These are phyloP conservation scores for Verticillium longisporum DNA, from an alignment of 2,329 filamentous ascomycete species.

Conservation along the genomic window DNA sequence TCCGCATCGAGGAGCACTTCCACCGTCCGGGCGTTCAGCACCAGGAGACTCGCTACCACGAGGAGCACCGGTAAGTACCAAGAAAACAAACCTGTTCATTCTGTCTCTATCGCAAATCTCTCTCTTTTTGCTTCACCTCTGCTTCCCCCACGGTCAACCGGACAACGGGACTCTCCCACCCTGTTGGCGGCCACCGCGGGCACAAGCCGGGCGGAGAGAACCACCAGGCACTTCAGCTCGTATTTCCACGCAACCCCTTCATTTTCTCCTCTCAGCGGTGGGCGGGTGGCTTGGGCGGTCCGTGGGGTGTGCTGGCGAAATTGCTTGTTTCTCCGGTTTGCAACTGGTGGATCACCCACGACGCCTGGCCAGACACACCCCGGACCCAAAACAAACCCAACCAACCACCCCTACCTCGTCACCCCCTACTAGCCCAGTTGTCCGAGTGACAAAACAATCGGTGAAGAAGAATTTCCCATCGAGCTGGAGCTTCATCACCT, in stretches of 20 bases:
- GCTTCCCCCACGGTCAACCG: background rate
- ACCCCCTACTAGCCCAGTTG: slow-evolving; percentile 7
- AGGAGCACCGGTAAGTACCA: slow-evolving; percentile 47
- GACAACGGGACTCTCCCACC: background rate
- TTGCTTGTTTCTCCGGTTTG: background rate
- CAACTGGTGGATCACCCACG: background rate
- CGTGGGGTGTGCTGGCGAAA: background rate
- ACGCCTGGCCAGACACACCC: background rate
- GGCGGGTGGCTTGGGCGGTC: background rate
- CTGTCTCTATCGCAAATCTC: background rate
- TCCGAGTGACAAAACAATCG: slow-evolving; percentile 8
- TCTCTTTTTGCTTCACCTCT: slow-evolving; percentile 2
- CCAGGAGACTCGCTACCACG: slow-evolving; percentile 42
- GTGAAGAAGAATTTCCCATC: slow-evolving; percentile 2
- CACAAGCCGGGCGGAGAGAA: background rate
- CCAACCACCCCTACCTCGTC: background rate
- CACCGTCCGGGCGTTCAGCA: slow-evolving; percentile 60
- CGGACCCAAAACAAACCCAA: background rate
- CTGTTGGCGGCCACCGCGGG: background rate
- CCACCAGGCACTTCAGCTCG: background rate
- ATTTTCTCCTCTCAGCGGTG: background rate
- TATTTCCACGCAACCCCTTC: background rate
- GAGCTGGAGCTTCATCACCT: background rate
- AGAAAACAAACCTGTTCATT: background rate
- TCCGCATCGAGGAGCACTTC: slow-evolving; percentile 70